phyloP scores from a whole-genome alignment of 1,139 yeast species.

The Candida sanyaensis region DNA sequence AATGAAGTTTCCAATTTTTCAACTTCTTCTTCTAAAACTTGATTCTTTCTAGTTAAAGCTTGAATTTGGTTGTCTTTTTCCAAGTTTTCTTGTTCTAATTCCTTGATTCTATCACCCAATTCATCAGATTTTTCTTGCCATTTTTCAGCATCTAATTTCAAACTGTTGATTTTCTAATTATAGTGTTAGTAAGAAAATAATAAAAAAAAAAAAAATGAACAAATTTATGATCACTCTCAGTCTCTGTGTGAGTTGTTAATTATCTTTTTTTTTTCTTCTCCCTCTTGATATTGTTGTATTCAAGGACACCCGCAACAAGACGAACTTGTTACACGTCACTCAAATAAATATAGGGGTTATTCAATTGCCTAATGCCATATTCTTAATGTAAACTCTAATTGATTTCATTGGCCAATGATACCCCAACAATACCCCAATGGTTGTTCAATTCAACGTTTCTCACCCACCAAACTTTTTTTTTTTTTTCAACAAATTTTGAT shows the following conservation, averaged over 20 bases:
- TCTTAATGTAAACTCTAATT: no score
- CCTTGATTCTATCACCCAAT: conserved; percentile 76
- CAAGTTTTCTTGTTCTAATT: conserved; percentile 85
- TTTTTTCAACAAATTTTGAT: background rate
- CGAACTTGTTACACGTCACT: background rate
- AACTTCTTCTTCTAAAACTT: conserved; percentile 85
- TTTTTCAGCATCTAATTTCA: conserved; percentile 92
- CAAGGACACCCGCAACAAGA: background rate
- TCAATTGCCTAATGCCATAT: no score
- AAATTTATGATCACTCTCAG: no score
- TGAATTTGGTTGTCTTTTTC: conserved; percentile 96
- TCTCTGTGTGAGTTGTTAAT: background rate
- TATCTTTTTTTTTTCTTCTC: background rate
- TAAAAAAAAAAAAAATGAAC: no score
- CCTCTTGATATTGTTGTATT: background rate
- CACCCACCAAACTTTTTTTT: background rate
- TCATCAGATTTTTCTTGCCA: conserved; percentile 98
- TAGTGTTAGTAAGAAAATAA: conserved; percentile 18
- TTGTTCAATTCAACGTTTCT: background rate
- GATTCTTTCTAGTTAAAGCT: conserved; percentile 89
- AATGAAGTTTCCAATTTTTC: conserved; percentile 85
- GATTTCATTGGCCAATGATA: no score
- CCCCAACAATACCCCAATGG: no score
- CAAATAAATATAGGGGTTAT: background rate
- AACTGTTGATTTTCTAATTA: conserved; percentile 76